Evolutionary conservation across 2,329 filamentous ascomycete species (phyloP).

Genomic region (Arachnomyces sp.): DNA sequence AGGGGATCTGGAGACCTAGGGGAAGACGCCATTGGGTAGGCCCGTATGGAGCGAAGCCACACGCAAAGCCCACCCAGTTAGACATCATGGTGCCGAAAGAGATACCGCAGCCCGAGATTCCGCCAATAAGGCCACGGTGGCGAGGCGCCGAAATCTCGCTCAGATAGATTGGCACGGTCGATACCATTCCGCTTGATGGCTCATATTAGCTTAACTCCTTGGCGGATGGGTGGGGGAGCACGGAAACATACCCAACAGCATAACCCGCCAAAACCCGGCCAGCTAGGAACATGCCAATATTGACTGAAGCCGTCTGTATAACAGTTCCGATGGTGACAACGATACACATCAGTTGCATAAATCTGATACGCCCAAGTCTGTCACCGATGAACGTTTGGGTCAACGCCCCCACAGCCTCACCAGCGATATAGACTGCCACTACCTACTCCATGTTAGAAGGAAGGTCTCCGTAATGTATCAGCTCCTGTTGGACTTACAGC

Average conservation of each 20-base stretch:
- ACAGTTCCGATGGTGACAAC: conserved; percentile 47
- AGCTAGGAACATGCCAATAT: conserved; percentile 48
- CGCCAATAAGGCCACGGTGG: conserved; percentile 46
- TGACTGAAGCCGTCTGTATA: conserved; percentile 48
- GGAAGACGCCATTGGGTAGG: conserved; percentile 48
- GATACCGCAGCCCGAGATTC: conserved; percentile 47
- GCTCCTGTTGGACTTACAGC: conserved; percentile 29
- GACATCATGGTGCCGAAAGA: conserved; percentile 49
- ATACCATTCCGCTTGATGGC: conserved; percentile 36
- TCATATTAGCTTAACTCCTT: neutral
- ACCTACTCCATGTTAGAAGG: conserved; percentile 27
- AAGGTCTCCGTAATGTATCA: neutral
- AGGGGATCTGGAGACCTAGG: conserved; percentile 48
- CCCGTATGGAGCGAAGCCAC: conserved; percentile 46
- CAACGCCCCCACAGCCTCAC: conserved; percentile 49
- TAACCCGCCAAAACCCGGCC: conserved; percentile 42
- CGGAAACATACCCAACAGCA: conserved; percentile 34
- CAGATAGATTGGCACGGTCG: conserved; percentile 49
- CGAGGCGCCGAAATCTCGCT: conserved; percentile 45
- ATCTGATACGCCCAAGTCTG: conserved; percentile 44
- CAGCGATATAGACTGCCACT: conserved; percentile 52
- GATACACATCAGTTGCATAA: conserved; percentile 47
- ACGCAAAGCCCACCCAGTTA: conserved; percentile 52
- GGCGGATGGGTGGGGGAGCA: neutral
- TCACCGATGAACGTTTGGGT: conserved; percentile 48